Evolutionary conservation across 148 eudicot species (phyloP).

Genomic region (Nepenthes mirabilis): DNA sequence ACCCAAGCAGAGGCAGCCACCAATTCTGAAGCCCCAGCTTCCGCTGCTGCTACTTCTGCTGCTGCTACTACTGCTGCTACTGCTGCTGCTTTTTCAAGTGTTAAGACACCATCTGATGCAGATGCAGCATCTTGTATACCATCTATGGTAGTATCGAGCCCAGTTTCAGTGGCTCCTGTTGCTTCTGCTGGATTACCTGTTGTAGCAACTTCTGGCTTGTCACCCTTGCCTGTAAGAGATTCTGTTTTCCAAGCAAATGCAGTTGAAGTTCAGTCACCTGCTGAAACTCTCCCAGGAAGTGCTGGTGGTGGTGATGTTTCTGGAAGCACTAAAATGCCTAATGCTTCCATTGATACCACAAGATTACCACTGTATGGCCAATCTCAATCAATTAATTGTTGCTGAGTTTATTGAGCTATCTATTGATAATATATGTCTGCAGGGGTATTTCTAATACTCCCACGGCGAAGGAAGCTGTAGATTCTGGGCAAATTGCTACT

Average conservation of each 20-base stretch:
- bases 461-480: constrained; percentile 28
- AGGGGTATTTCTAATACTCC: constrained; percentile 24
- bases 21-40: constrained; percentile 21
- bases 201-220: constrained; percentile 20
- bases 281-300: constrained; percentile 19
- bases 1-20: constrained; percentile 19
- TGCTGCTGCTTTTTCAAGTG: constrained; percentile 11
- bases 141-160: constrained; percentile 31
- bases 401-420: neutral
- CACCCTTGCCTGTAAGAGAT: constrained; percentile 17
- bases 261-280: constrained; percentile 19
- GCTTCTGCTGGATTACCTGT: constrained; percentile 16
- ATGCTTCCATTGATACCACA: constrained; percentile 14
- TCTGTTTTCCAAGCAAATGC: constrained; percentile 17
- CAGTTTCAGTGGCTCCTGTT: constrained; percentile 31
- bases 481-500: constrained; percentile 19
- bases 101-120: constrained; percentile 20
- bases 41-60: constrained; percentile 18
- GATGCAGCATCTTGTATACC: constrained; percentile 15
- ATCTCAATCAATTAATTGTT: neutral
- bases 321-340: constrained; percentile 16
- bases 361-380: constrained; percentile 31
- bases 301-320: constrained; percentile 20
- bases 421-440: constrained; percentile 7
- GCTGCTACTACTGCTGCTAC: constrained; percentile 14